Percentiles rank a stretch among this genome's conserved stretches.
phyloP scores from a whole-genome alignment of 2,329 filamentous ascomycete genomes.

The Fusarium duplospermum region DNA sequence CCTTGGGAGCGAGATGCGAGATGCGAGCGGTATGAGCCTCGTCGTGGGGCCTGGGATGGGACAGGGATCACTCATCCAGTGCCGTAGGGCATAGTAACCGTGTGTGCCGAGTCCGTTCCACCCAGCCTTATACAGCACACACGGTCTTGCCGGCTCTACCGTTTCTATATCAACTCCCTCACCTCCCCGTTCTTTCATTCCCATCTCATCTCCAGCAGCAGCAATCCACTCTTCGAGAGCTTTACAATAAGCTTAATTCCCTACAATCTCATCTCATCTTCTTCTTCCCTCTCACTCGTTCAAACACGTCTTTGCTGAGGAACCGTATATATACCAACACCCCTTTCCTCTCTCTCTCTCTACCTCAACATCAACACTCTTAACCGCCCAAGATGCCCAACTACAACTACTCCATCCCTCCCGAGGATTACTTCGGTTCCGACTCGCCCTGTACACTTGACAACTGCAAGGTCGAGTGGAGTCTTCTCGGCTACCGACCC shows the following conservation, averaged over 20 bases:
- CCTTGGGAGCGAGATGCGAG: background rate
- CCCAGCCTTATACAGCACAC: background rate
- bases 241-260: constrained; percentile 27
- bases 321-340: background rate
- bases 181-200: constrained; percentile 11
- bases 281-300: background rate
- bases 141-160: background rate
- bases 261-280: background rate
- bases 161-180: constrained; percentile 28
- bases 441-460: constrained; percentile 60
- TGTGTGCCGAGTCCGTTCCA: constrained; percentile 22
- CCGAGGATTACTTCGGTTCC: constrained; percentile 55
- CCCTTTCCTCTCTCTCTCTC: background rate
- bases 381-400: constrained; percentile 36
- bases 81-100: background rate
- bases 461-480: constrained; percentile 58
- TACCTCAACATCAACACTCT: background rate
- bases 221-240: constrained; percentile 4
- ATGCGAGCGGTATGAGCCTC: background rate
- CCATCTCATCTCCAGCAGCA: constrained; percentile 16
- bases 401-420: constrained; percentile 31
- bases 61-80: background rate
- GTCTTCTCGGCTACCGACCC: constrained; percentile 66
- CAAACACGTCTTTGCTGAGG: background rate
- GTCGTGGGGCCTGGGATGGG: background rate